These are phyloP conservation scores for Ogataea siamensis DNA, from an alignment of 805 yeast genomes.

Conservation along the genomic window DNA sequence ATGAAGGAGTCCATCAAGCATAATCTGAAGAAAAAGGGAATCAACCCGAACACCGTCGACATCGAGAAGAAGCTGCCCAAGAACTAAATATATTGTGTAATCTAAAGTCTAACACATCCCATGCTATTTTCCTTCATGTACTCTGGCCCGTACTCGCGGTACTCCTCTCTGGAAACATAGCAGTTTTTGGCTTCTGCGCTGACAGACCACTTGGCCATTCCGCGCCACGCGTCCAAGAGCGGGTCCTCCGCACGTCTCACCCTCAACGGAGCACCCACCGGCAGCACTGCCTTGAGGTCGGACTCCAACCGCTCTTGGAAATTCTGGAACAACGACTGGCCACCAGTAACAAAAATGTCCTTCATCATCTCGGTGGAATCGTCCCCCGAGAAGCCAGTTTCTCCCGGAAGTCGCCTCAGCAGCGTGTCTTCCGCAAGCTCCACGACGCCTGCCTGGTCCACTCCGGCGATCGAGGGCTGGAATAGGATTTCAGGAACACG, in stretches of 20 bases:
- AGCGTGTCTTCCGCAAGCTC: slow-evolving; percentile 73
- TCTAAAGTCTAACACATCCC: slow-evolving; percentile 42
- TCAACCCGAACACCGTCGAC: slow-evolving; percentile 53
- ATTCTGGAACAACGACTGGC: slow-evolving; percentile 64
- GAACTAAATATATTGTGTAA: slow-evolving; percentile 2
- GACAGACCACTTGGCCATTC: slow-evolving; percentile 80
- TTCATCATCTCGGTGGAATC: slow-evolving; percentile 45
- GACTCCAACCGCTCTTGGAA: slow-evolving; percentile 62
- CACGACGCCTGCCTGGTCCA: slow-evolving; percentile 91
- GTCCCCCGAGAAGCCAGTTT: slow-evolving; percentile 52
- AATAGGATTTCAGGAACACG: slow-evolving; percentile 89
- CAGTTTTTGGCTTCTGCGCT: slow-evolving; percentile 42
- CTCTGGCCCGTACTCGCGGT: slow-evolving; percentile 85
- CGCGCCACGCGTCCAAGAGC: slow-evolving; percentile 83
- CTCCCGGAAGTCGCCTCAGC: slow-evolving; percentile 55
- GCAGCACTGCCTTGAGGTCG: slow-evolving; percentile 72
- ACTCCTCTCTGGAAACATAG: slow-evolving; percentile 66
- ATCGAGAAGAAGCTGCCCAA: slow-evolving; percentile 28
- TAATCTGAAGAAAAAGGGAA: slow-evolving; percentile 66
- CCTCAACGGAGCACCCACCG: slow-evolving; percentile 58
- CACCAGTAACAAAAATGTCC: slow-evolving; percentile 85
- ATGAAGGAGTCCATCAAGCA: slow-evolving; percentile 68
- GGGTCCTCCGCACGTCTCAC: slow-evolving; percentile 70
- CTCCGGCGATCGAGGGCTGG: slow-evolving; percentile 91
- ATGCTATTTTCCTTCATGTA: slow-evolving; percentile 82